Evolutionary conservation across 331 rosid species (phyloP).

Genomic region (Rosa hybrid): DNA sequence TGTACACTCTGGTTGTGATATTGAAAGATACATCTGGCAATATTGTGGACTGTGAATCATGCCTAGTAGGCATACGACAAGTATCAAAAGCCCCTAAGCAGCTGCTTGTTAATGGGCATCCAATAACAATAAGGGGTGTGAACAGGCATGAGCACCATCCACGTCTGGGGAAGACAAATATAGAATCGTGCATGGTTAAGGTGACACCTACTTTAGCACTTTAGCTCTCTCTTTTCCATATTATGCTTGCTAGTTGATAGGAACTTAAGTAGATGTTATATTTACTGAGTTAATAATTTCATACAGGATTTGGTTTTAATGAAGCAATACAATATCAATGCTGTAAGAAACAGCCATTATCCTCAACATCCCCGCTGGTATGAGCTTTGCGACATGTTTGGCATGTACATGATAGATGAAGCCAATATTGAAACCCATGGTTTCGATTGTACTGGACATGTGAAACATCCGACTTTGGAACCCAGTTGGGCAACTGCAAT

Average conservation of each 20-base stretch:
- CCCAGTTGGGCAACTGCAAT: slow-evolving; percentile 93
- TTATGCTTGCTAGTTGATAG: slow-evolving; percentile 18
- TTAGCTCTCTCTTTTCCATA: slow-evolving; percentile 13
- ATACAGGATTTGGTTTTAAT: slow-evolving; percentile 84
- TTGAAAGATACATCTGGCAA: slow-evolving; percentile 72
- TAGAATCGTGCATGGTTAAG: slow-evolving; percentile 95
- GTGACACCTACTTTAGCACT: slow-evolving; percentile 34
- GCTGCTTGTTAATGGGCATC: slow-evolving; percentile 83
- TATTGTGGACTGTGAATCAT: slow-evolving; percentile 82
- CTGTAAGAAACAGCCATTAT: slow-evolving; percentile 97
- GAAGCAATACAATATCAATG: slow-evolving; percentile 91
- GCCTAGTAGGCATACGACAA: slow-evolving; percentile 73
- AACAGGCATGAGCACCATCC: slow-evolving; percentile 99
- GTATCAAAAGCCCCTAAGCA: slow-evolving; percentile 88
- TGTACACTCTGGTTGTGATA: slow-evolving; percentile 72
- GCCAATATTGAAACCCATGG: slow-evolving; percentile 96
- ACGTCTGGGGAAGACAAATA: slow-evolving; percentile 83
- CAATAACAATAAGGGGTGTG: slow-evolving; percentile 82
- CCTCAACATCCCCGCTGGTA: slow-evolving; percentile 99
- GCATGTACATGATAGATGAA: slow-evolving; percentile 98
- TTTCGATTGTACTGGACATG: slow-evolving; percentile 63
- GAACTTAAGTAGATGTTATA: slow-evolving; percentile 14
- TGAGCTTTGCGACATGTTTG: slow-evolving; percentile 87
- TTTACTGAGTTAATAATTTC: slow-evolving; percentile 18
- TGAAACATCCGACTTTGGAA: slow-evolving; percentile 88